Evolutionary conservation across 1,139 yeast genomes (phyloP).

Genomic region (Suhomyces guaymorum): DNA sequence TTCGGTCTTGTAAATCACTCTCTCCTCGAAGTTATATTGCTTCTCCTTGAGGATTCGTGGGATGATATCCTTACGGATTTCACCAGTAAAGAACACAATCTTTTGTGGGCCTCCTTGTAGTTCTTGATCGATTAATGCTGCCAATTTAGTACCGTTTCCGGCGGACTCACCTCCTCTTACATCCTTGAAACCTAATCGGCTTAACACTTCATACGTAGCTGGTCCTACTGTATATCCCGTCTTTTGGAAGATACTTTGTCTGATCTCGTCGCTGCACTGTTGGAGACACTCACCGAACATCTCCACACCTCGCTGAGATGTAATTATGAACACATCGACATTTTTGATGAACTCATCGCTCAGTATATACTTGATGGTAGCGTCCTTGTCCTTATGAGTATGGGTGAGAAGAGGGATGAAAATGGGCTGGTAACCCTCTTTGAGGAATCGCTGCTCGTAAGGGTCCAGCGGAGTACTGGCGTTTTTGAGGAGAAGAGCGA

Average conservation of each 20-base stretch:
- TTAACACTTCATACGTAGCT: constrained; percentile 69
- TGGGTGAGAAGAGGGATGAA: constrained; percentile 76
- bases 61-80: constrained; percentile 76
- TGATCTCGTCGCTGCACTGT: constrained; percentile 17
- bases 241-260: constrained; percentile 38
- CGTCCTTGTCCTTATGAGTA: constrained; percentile 49
- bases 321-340: constrained; percentile 64
- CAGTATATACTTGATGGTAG: constrained; percentile 43
- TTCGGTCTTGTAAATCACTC: constrained; percentile 69
- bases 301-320: constrained; percentile 92
- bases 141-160: constrained; percentile 76
- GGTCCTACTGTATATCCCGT: constrained; percentile 91
- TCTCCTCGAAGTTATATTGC: constrained; percentile 55
- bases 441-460: constrained; percentile 46
- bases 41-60: constrained; percentile 55
- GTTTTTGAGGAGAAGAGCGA: constrained; percentile 60
- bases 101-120: constrained; percentile 21
- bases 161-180: constrained; percentile 74
- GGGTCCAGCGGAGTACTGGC: constrained; percentile 66
- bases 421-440: constrained; percentile 38
- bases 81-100: constrained; percentile 87
- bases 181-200: constrained; percentile 61
- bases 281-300: constrained; percentile 54
- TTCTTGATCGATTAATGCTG: constrained; percentile 61
- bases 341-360: constrained; percentile 41